Evolutionary conservation across 225 moss, liverwort and hornwort genomes (phyloP), one percentile per base, ranked within the genome.

Genomic region (Physcomitrellopsis africana): DNA sequence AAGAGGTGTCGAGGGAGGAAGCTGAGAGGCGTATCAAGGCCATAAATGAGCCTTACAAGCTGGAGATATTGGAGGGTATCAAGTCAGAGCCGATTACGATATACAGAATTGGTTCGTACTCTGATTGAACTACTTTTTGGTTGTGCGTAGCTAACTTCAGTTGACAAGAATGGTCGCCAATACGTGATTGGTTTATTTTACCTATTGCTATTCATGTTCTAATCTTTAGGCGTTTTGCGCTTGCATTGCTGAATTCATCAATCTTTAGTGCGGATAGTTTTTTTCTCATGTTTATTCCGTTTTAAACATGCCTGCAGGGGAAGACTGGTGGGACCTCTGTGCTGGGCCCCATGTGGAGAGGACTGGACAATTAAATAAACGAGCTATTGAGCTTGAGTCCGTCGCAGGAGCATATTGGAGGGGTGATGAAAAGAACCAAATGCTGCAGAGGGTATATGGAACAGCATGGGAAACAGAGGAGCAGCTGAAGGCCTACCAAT

Each of bases 391-490:
- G 60, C 81, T 99, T 63, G 97, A 99, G 67, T 86, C 85, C 52
- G 95, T 99, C 27, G 97, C 97, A 43, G 97, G 97, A 76, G 97
- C 97, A 10, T 99, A 99, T 69, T 99, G 95, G 97, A 95, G 97
- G 72, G 97, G 97, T 49, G 97, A 99, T 67, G 97, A 95, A 84
- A 95, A 99, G 82, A 87, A 89, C 52, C 89, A 93, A 72, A 95
- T 99, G 97, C 72, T 99, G 82, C 97, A 99, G 81, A 84, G 97
- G 79, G 95, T 99, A 26, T 99, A 99, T 62, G 97, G 97, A 63
- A 99, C 97, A 65, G 97, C 97, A 18, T 99, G 97, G 97, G 97
- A 99, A 78, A 76, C 90, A 3, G 93, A 95, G 86, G 95, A 99
- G 77, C 97, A 99, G 74, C 67, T 99, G 51, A 84, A 93, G 72